phyloP scores from a whole-genome alignment of 2,329 filamentous ascomycete genomes.

The Tolypocladium ovalisporum region DNA sequence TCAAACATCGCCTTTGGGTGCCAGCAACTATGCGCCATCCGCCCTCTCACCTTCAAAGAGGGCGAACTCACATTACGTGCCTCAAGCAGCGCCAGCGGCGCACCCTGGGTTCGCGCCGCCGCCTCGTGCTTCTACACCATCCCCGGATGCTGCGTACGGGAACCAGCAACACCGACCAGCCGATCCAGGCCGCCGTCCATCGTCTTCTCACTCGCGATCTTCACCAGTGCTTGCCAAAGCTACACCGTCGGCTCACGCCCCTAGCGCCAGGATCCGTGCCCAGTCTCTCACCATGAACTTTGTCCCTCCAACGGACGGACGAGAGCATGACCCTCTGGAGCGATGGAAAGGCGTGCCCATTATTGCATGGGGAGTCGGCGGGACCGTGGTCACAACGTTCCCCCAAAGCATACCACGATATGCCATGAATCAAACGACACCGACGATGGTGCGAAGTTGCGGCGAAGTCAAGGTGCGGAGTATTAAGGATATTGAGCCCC shows the following conservation, averaged over 20 bases:
- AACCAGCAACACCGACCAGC: constrained; percentile 19
- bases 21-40: constrained; percentile 26
- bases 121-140: constrained; percentile 50
- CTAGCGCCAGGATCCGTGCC: constrained; percentile 33
- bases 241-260: constrained; percentile 14
- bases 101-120: constrained; percentile 41
- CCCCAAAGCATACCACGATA: constrained; percentile 85
- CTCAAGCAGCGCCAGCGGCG: constrained; percentile 22
- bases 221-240: constrained; percentile 20
- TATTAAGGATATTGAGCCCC: constrained; percentile 61
- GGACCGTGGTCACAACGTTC: constrained; percentile 72
- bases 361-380: constrained; percentile 81
- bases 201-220: constrained; percentile 37
- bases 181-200: constrained; percentile 41
- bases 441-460: constrained; percentile 70
- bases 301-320: constrained; percentile 52
- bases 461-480: constrained; percentile 73
- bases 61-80: constrained; percentile 37
- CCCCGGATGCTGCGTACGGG: constrained; percentile 39
- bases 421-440: constrained; percentile 57
- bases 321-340: constrained; percentile 65
- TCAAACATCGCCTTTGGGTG: constrained; percentile 38
- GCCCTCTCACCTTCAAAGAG: constrained; percentile 47
- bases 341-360: constrained; percentile 87
- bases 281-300: constrained; percentile 46